Conservation (phyloP, 2,329 filamentous ascomycete species). For the Penicillium italicum region DNA sequence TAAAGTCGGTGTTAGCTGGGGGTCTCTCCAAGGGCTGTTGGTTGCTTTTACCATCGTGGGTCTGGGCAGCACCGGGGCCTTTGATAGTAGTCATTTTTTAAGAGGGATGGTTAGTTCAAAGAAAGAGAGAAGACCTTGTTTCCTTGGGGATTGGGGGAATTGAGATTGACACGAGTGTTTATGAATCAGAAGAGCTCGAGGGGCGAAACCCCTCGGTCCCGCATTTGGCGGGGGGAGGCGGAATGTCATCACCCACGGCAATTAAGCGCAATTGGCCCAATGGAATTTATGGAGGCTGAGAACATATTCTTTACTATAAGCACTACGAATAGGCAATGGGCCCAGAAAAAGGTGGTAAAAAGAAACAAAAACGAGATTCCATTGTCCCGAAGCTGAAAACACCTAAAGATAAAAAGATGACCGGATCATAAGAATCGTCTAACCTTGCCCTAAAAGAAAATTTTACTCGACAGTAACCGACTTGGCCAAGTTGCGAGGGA, state of each 20-base stretch:
- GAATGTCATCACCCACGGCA: conserved; percentile 16
- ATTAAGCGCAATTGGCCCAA: neutral
- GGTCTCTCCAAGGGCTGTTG: neutral
- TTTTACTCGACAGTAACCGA: conserved; percentile 95
- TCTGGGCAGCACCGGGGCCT: conserved; percentile 58
- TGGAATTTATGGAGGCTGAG: neutral
- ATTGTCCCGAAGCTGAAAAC: conserved; percentile 23
- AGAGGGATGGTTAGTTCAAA: neutral
- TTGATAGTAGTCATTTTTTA: conserved; percentile 54
- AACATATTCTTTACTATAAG: neutral
- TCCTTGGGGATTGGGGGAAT: neutral
- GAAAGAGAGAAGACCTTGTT: neutral
- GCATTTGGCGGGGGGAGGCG: conserved; percentile 18
- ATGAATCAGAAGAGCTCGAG: conserved; percentile 1
- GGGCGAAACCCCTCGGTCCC: conserved; percentile 16
- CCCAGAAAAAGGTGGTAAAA: neutral
- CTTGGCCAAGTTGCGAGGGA: conserved; percentile 98
- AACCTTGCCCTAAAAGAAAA: conserved; percentile 9
- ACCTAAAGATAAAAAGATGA: conserved; percentile 24
- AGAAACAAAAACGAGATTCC: conserved; percentile 12
- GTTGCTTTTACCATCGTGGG: conserved; percentile 52
- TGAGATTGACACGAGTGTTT: conserved; percentile 1
- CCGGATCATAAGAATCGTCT: conserved; percentile 25
- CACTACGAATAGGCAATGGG: neutral
- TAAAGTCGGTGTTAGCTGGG: conserved; percentile 8